Conservation (phyloP, 352 stramenopile genomes). For the Phytophthora meadii region DNA sequence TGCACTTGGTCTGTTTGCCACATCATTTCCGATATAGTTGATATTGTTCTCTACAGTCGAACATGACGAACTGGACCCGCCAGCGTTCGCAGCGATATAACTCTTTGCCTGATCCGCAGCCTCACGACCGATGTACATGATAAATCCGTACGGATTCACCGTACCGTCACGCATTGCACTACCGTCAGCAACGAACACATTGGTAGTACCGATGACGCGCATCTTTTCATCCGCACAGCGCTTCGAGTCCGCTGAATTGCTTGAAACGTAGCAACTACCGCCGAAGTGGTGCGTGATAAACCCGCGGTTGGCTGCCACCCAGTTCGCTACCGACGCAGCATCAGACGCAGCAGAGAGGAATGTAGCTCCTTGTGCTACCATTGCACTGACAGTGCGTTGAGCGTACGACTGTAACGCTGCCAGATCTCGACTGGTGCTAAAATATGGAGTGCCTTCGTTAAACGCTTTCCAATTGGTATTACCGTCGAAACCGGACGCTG, state of each 20-base stretch:
- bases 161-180: conserved; percentile 66
- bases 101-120: conserved; percentile 45
- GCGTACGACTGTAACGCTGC: conserved; percentile 61
- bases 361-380: conserved; percentile 45
- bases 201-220: conserved; percentile 62
- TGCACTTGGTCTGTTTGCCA: conserved; percentile 38
- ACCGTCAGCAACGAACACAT: conserved; percentile 66
- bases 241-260: conserved; percentile 43
- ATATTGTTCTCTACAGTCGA: conserved; percentile 37
- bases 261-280: conserved; percentile 68
- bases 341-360: conserved; percentile 45
- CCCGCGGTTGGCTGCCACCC: conserved; percentile 42
- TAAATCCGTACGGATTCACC: conserved; percentile 71
- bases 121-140: conserved; percentile 74
- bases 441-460: conserved; percentile 45
- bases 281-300: conserved; percentile 72
- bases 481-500: conserved; percentile 47
- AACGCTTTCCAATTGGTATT: conserved; percentile 49
- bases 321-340: conserved; percentile 44
- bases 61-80: conserved; percentile 24
- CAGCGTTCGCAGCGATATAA: conserved; percentile 31
- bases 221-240: conserved; percentile 68
- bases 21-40: conserved; percentile 59
- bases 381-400: conserved; percentile 38
- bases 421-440: conserved; percentile 50